Evolutionary conservation across 108 stramenopile genomes (phyloP), one percentile per base, ranked within the genome.

Genomic region (Nitzschia putrida): DNA sequence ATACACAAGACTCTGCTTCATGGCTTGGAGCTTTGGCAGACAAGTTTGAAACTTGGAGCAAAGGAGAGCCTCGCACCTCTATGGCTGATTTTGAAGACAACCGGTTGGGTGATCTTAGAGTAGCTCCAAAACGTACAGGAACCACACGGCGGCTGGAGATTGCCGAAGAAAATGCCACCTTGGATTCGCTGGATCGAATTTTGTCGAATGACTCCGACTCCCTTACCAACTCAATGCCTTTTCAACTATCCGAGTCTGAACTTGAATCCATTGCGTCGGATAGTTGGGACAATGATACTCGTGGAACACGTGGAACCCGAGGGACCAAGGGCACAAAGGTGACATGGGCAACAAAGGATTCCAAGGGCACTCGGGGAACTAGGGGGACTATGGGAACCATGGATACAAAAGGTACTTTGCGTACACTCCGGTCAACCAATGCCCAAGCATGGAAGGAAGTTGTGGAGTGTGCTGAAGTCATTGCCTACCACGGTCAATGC

Each of bases 121-220:
- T 59, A 1, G 16, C 26, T 4, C 58, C 58, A 39, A 40, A 13
- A 22, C 42, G 61, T 2, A 12, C 44, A 16, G 21, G 44, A 44
- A 63, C 61, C 12, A 47, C 61, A 7, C 14, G 61, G 43, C 42
- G 61, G n/a, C 61, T 63, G 3, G 61, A 63, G 24, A 63, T 63
- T 21, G 44, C 61, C 20, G n/a, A 37, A 5, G 61, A 63, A 39
- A 59, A 40, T 34, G 16, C 58, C 0, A 24, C 10, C 4, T n/a
- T 23, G 37, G 61, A 63, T 0, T 12, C 16, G 7, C 14, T 16
- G 47, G 47, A 18, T 16, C 14, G 47, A 6, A 18, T 18, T 18
- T 16, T 18, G 18, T 49, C 47, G 14, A 18, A 18, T 5, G 29
- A 40, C 2, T 21, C 21, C 38, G 25, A 25, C 38, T 59, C 58